Percentiles rank a stretch among this genome's conserved stretches.
These are phyloP conservation scores for Lentinula boryana DNA, from an alignment of 768 basidiomycete species.

Conservation along the genomic window DNA sequence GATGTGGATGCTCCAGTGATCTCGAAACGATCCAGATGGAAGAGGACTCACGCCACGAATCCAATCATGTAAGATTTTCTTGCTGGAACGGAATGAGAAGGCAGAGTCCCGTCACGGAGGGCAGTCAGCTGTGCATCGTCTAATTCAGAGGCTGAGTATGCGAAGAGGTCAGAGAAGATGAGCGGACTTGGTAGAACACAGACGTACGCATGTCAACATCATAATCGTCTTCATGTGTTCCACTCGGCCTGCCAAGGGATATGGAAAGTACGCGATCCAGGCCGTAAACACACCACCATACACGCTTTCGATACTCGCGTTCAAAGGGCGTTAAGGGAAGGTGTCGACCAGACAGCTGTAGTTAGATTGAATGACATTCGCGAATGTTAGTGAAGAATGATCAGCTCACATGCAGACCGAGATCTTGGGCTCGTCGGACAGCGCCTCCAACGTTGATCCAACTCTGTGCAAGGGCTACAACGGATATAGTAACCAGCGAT, in stretches of 20 bases:
- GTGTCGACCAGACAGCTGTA: slow-evolving; percentile 10
- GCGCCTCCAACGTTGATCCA: slow-evolving; percentile 16
- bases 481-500: background rate
- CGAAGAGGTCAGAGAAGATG: background rate
- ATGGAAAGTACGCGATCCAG: slow-evolving; percentile 14
- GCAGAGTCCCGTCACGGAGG: slow-evolving; percentile 5
- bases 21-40: background rate
- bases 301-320: slow-evolving; percentile 13
- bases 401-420: slow-evolving; percentile 12
- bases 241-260: slow-evolving; percentile 14
- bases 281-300: slow-evolving; percentile 17
- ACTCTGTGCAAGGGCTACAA: slow-evolving; percentile 13
- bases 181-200: background rate
- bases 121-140: slow-evolving; percentile 12
- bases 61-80: slow-evolving; percentile 11
- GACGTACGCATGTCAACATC: slow-evolving; percentile 13
- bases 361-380: background rate
- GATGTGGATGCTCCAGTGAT: background rate
- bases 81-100: background rate
- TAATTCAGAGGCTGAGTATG: slow-evolving; percentile 10
- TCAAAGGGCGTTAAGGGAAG: slow-evolving; percentile 8
- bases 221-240: slow-evolving; percentile 14
- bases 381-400: background rate
- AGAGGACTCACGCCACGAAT: slow-evolving; percentile 12
- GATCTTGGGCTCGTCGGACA: slow-evolving; percentile 13